Evolutionary conservation across 164 flowering plant species (phyloP).

Genomic region (Stephania yunnanensis): DNA sequence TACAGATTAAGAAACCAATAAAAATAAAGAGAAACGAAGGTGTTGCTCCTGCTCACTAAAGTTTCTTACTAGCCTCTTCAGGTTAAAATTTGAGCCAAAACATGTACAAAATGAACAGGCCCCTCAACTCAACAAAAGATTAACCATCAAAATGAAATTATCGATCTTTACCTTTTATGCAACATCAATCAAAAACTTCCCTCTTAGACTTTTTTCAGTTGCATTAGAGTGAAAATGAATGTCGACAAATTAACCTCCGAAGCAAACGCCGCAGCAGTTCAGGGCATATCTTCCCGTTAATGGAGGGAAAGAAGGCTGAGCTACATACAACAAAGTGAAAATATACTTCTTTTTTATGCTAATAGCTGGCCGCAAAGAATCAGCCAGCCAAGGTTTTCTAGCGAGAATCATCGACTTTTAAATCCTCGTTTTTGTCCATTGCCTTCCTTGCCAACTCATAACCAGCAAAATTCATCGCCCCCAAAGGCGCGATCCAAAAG

Average conservation of each 20-base stretch:
- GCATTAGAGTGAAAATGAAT: slow-evolving; percentile 2
- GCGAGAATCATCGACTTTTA: slow-evolving; percentile 24
- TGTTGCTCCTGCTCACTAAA: background rate
- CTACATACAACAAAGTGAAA: background rate
- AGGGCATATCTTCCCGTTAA: background rate
- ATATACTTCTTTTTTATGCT: slow-evolving; percentile 15
- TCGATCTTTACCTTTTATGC: background rate
- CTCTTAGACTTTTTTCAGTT: background rate
- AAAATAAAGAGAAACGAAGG: background rate
- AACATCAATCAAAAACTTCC: background rate
- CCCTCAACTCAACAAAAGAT: background rate
- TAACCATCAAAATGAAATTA: background rate
- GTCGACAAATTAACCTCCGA: background rate
- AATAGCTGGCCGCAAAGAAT: background rate
- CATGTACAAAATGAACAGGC: background rate
- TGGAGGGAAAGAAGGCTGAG: background rate
- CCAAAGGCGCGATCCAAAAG: slow-evolving; percentile 98
- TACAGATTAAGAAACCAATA: background rate
- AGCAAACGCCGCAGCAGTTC: background rate
- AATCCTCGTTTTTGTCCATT: slow-evolving; percentile 56
- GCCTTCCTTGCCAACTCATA: slow-evolving; percentile 93
- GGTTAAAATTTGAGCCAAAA: background rate
- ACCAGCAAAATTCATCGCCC: slow-evolving; percentile 99
- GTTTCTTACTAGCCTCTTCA: background rate
- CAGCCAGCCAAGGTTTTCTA: slow-evolving; percentile 36